Conservation (phyloP, 1,284 basidiomycete genomes). For the Schizopora paradoxa region DNA sequence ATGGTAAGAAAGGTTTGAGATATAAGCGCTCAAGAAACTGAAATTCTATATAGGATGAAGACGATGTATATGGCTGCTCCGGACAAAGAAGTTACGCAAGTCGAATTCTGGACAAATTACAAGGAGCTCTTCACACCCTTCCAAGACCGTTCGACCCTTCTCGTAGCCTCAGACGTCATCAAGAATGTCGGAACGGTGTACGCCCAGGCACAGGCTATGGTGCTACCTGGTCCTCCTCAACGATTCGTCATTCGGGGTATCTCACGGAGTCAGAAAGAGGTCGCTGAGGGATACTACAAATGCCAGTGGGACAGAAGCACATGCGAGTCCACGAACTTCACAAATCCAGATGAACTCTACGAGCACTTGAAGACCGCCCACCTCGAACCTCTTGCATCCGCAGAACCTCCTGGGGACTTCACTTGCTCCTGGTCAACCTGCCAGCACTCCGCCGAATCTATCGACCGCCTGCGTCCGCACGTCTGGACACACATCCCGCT, state of each 20-base stretch:
- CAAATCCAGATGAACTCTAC: slow-evolving; percentile 53
- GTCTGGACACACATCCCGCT: slow-evolving; percentile 67
- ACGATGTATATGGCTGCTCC: slow-evolving; percentile 66
- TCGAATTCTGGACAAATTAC: slow-evolving; percentile 87
- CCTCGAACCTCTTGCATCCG: slow-evolving; percentile 45
- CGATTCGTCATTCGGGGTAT: slow-evolving; percentile 81
- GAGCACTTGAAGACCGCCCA: slow-evolving; percentile 48
- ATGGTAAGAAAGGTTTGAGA: slow-evolving; percentile 45
- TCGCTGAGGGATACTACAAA: slow-evolving; percentile 51
- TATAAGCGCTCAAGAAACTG: slow-evolving; percentile 8
- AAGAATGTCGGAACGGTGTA: slow-evolving; percentile 79
- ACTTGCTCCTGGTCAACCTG: slow-evolving; percentile 68
- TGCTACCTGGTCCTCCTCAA: slow-evolving; percentile 61
- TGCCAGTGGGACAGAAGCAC: slow-evolving; percentile 63
- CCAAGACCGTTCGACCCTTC: slow-evolving; percentile 49
- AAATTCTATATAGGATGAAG: slow-evolving; percentile 63
- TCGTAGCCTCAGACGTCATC: slow-evolving; percentile 82
- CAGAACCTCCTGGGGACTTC: slow-evolving; percentile 36
- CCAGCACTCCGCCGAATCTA: slow-evolving; percentile 39
- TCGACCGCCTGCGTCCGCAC: slow-evolving; percentile 52
- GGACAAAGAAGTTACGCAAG: slow-evolving; percentile 78
- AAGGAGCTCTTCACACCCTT: slow-evolving; percentile 62
- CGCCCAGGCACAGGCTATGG: slow-evolving; percentile 77
- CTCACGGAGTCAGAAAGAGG: slow-evolving; percentile 53
- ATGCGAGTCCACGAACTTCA: slow-evolving; percentile 44